Evolutionary conservation across 2,329 filamentous ascomycete genomes (phyloP).

Genomic region (Alternaria sp.): DNA sequence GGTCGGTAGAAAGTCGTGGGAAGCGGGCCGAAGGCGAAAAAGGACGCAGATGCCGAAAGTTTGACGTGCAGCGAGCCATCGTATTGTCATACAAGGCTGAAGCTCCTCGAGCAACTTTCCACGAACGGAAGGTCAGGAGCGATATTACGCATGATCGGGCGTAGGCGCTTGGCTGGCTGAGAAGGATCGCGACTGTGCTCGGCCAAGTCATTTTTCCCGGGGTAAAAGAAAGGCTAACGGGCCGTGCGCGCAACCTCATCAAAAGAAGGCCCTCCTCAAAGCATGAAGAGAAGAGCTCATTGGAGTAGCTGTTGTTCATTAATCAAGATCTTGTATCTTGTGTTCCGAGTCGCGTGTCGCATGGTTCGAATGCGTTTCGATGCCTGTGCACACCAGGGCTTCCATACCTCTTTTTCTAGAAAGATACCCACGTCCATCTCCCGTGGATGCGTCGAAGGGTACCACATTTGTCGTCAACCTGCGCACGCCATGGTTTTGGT

Average conservation of each 20-base stretch:
- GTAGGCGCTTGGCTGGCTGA: neutral
- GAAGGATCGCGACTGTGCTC: neutral
- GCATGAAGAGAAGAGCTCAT: neutral
- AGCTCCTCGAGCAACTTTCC: neutral
- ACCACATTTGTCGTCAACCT: neutral
- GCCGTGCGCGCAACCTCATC: constrained; percentile 4
- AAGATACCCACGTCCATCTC: neutral
- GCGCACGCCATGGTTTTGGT: neutral
- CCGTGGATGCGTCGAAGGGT: neutral
- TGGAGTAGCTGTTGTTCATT: neutral
- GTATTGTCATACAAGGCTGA: neutral
- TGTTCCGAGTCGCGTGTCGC: neutral
- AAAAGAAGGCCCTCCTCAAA: neutral
- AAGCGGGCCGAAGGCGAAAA: constrained; percentile 1
- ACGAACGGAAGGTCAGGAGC: constrained; percentile 4
- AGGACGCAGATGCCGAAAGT: neutral
- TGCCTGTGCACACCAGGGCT: neutral
- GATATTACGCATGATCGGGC: constrained; percentile 10
- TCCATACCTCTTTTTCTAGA: neutral
- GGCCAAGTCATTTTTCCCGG: constrained; percentile 13
- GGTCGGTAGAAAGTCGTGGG: neutral
- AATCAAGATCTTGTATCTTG: neutral
- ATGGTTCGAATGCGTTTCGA: neutral
- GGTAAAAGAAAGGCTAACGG: constrained; percentile 7
- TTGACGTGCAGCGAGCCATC: neutral